Conservation (phyloP, 192 early-diverging fungal genomes). For the Coemansia sp. region DNA sequence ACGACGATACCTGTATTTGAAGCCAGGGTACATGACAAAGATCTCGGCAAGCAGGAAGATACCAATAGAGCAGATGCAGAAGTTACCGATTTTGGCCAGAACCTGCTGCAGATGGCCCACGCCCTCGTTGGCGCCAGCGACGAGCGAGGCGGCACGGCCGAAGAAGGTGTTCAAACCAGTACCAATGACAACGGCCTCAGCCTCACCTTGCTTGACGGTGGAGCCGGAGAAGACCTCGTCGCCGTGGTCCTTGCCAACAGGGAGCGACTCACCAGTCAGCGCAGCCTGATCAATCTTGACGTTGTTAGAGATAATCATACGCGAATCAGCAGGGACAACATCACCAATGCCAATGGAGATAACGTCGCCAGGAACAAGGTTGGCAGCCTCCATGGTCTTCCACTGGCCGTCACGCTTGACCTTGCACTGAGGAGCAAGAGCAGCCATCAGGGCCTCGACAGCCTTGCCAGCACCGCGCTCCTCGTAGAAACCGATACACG, state of each 20-base stretch:
- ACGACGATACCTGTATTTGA: conserved; percentile 68
- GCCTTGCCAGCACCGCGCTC: conserved; percentile 90
- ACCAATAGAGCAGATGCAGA: conserved; percentile 70
- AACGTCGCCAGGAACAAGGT: conserved; percentile 88
- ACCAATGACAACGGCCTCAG: conserved; percentile 74
- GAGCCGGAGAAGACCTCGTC: conserved; percentile 79
- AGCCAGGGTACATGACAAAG: conserved; percentile 70
- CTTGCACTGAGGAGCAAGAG: conserved; percentile 84
- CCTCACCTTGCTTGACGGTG: conserved; percentile 79
- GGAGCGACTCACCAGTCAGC: conserved; percentile 74
- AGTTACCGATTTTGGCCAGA: conserved; percentile 75
- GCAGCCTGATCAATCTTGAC: conserved; percentile 72
- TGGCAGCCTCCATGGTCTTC: conserved; percentile 71
- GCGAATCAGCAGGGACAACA: conserved; percentile 84
- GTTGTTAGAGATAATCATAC: conserved; percentile 69
- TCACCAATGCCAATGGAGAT: conserved; percentile 85
- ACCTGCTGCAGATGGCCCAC: conserved; percentile 74
- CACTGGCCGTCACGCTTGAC: conserved; percentile 84
- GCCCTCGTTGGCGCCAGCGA: conserved; percentile 70
- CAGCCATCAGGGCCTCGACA: conserved; percentile 92
- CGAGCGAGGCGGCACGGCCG: conserved; percentile 76
- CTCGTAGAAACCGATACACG: conserved; percentile 85
- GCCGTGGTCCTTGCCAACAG: conserved; percentile 65
- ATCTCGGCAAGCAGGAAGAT: conserved; percentile 71
- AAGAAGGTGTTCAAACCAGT: conserved; percentile 84